Conservation (phyloP, 2,329 filamentous ascomycete species). For the Fusarium bulbicola region DNA sequence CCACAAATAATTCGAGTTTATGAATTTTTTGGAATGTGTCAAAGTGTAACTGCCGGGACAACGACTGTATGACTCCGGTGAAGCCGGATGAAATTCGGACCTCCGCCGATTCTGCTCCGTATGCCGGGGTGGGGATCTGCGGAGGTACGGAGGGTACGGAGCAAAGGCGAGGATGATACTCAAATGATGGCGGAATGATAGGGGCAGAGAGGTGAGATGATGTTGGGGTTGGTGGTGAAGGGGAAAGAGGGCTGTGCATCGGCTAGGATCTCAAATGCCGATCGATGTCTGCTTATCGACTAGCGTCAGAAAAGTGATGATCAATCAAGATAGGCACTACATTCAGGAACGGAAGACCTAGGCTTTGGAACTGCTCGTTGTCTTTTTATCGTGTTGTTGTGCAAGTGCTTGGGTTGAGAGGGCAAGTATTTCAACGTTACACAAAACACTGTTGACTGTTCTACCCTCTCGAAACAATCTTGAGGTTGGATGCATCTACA, state of each 20-base stretch:
- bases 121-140: conserved; percentile 8
- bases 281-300: conserved; percentile 19
- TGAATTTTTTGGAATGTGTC: neutral
- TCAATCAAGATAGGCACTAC: conserved; percentile 22
- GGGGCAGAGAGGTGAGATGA: conserved; percentile 1
- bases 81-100: neutral
- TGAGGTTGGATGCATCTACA: neutral
- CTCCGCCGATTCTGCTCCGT: conserved; percentile 14
- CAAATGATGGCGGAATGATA: neutral
- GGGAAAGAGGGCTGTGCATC: conserved; percentile 14
- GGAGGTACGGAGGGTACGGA: conserved; percentile 1
- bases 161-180: conserved; percentile 3
- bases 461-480: neutral
- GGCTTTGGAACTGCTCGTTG: neutral
- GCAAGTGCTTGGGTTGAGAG: neutral
- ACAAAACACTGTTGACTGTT: neutral
- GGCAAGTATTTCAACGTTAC: neutral
- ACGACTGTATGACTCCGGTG: neutral
- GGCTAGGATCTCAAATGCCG: conserved; percentile 8
- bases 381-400: neutral
- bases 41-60: neutral
- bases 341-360: neutral
- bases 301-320: conserved; percentile 16
- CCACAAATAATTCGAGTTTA: neutral
- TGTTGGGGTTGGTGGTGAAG: conserved; percentile 20